phyloP scores from a whole-genome alignment of 2,329 filamentous ascomycete genomes.

The Fusarium sp. region DNA sequence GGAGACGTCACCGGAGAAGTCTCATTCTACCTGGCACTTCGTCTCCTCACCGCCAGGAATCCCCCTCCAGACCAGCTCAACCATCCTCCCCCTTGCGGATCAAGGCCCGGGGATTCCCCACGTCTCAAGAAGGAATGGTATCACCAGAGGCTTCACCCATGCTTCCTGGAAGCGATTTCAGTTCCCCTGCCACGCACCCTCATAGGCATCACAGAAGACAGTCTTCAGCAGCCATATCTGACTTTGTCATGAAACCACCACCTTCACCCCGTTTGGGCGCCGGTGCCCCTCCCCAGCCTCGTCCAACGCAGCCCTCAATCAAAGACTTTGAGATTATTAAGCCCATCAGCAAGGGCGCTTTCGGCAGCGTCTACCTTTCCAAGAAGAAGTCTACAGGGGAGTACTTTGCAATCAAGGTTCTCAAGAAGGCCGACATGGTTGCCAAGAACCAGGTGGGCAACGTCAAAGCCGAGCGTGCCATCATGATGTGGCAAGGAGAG shows the following conservation, averaged over 20 bases:
- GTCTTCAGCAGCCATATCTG: conserved; percentile 89
- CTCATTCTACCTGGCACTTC: conserved; percentile 83
- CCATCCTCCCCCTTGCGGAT: conserved; percentile 90
- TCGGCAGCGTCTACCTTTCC: conserved; percentile 96
- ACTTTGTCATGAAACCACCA: conserved; percentile 73
- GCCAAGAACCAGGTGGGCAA: conserved; percentile 99
- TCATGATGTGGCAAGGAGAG: conserved; percentile 99
- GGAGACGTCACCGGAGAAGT: conserved; percentile 88
- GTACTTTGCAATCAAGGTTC: conserved; percentile 97
- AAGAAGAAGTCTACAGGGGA: conserved; percentile 99
- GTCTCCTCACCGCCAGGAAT: conserved; percentile 88
- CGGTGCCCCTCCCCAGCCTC: conserved; percentile 83
- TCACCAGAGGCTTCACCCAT: conserved; percentile 94
- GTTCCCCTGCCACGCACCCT: conserved; percentile 74
- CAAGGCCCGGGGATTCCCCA: conserved; percentile 77
- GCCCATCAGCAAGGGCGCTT: conserved; percentile 98
- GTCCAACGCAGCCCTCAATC: conserved; percentile 93
- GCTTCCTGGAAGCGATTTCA: conserved; percentile 84
- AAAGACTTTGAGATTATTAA: conserved; percentile 99
- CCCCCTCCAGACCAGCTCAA: conserved; percentile 81
- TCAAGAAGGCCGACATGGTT: conserved; percentile 99
- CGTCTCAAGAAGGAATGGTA: conserved; percentile 72
- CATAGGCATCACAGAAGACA: conserved; percentile 83
- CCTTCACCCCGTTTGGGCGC: conserved; percentile 85
- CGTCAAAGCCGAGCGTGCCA: conserved; percentile 97